Evolutionary conservation across 495 filamentous ascomycete genomes (phyloP), one percentile per base, ranked within the genome.

Genomic region (Aspergillus wentii): DNA sequence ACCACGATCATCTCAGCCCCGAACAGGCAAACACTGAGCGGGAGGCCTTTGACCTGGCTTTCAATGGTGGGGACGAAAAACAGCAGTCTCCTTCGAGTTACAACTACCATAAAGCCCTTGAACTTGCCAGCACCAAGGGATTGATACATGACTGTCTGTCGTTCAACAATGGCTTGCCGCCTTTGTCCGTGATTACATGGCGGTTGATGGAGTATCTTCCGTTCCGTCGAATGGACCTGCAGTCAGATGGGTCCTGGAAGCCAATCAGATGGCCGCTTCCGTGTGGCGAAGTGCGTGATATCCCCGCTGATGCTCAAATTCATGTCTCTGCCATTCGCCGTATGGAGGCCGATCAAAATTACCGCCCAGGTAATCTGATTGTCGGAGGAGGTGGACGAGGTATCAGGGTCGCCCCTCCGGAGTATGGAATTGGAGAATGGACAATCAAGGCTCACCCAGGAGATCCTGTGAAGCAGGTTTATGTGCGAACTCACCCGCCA

Each of bases 171-270:
- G 86, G 86, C 1, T 61, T 88, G 1, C 51, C 71, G 1, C 41
- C 53, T 15, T 27, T 59, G 1, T 79, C 80, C 0, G 83, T 89
- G 1, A 38, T 88, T 1, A 74, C 74, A 1, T 92, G 88, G 88
- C 81, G 79, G 16, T 59, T 88, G 20, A 91, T 92, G 85, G 85
- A 94, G 51, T 89, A 82, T 50, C 64, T 94, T 10, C 87, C 88
- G 1, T 91, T 92, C 64, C 76, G 85, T 1, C 75, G 88, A 7
- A 88, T 94, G 84, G 87, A 91, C 51, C 53, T 92, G 14, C 73
- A 77, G 33, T 38, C 68, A 2, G 81, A 91, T 42, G 86, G 86
- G 1, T 76, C 77, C 0, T 94, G 88, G 88, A 82, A 83, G 47
- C 80, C 83, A 0, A 91, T 94, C 41, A 62, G 78, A 15, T 89